A percentile compares a stretch with the other conserved stretches of the same genome.
These are phyloP conservation scores for Penicillium carneum DNA, from an alignment of 2,329 filamentous ascomycete species.

Conservation along the genomic window DNA sequence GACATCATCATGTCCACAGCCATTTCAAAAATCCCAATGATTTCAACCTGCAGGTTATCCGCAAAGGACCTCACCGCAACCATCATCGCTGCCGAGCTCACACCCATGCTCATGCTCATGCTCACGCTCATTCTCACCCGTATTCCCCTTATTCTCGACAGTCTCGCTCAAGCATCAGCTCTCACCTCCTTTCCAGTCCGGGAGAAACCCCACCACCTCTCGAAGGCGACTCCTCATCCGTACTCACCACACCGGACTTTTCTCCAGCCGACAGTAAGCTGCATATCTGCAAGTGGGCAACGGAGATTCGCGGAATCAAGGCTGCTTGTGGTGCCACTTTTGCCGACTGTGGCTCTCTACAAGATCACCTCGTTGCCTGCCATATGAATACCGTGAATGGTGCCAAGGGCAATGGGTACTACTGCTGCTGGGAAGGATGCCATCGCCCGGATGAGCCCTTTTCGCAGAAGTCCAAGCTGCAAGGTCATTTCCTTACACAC, in stretches of 20 bases:
- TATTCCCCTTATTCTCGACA: slow-evolving; percentile 48
- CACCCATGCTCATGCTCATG: slow-evolving; percentile 42
- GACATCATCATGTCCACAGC: slow-evolving; percentile 40
- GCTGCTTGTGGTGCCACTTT: slow-evolving; percentile 48
- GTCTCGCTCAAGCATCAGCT: slow-evolving; percentile 48
- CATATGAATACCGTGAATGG: slow-evolving; percentile 51
- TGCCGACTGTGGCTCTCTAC: slow-evolving; percentile 46
- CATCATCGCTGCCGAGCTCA: slow-evolving; percentile 47
- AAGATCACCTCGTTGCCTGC: slow-evolving; percentile 49
- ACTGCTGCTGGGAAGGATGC: slow-evolving; percentile 55
- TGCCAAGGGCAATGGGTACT: slow-evolving; percentile 52
- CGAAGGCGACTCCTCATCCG: slow-evolving; percentile 45
- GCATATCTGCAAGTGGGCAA: slow-evolving; percentile 51
- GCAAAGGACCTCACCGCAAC: slow-evolving; percentile 43
- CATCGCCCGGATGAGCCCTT: slow-evolving; percentile 54
- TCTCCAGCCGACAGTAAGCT: slow-evolving; percentile 40
- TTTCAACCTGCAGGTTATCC: slow-evolving; percentile 28
- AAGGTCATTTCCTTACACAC: slow-evolving; percentile 55
- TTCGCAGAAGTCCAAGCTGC: slow-evolving; percentile 55
- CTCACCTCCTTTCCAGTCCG: slow-evolving; percentile 47
- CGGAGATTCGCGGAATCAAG: slow-evolving; percentile 37
- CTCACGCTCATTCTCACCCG: slow-evolving; percentile 43
- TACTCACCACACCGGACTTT: slow-evolving; percentile 49
- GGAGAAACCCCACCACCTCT: slow-evolving; percentile 48
- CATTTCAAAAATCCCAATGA: slow-evolving; percentile 42